Evolutionary conservation across 495 filamentous ascomycete genomes (phyloP), one percentile per base, ranked within the genome.

Genomic region (Cryomyces minteri): DNA sequence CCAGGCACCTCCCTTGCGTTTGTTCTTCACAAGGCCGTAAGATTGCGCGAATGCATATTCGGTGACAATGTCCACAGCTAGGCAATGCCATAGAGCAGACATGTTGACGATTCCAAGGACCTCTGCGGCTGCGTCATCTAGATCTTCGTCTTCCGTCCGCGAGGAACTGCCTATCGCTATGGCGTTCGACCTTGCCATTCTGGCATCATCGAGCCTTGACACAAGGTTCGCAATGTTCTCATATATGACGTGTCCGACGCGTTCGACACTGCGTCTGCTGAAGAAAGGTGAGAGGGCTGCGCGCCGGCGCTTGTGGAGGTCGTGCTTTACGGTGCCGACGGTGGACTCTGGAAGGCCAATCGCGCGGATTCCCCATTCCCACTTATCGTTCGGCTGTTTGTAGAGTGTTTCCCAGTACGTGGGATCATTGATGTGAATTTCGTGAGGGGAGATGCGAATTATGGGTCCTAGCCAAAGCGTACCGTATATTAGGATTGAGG

Each of bases 1-100:
- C 34, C 34, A 37, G 9, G 8, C 9, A 9, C 34, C 9, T 37
- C 34, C 34, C 9, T 9, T 12, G 8, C 34, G 9, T 9, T 12
- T 9, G 1, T 37, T 3, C 34, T 12, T 9, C 18, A 60, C 40
- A 36, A 51, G 39, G 9, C 40, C 43, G 42, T 44, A 45, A 2
- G 29, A 38, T 6, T 42, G 32, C 3, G 31, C 62, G 43, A 63
- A 67, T 25, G 58, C 56, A 48, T 69, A 72, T 9, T 62, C 51
- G 4, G 58, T 58, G 41, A 71, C 68, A 33, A 71, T 56, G 51
- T 73, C 69, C 7, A 58, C 60, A 0, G 66, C 64, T 9, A 71
- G 48, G 5, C 40, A 41, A 18, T 41, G n/a, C n/a, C 28, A 14
- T 8, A 41, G 28, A 9, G 8, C 10, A 9, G 8, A 11, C n/a